phyloP scores from a whole-genome alignment of 73 alveolate species.

The Diophrys appendiculata region DNA sequence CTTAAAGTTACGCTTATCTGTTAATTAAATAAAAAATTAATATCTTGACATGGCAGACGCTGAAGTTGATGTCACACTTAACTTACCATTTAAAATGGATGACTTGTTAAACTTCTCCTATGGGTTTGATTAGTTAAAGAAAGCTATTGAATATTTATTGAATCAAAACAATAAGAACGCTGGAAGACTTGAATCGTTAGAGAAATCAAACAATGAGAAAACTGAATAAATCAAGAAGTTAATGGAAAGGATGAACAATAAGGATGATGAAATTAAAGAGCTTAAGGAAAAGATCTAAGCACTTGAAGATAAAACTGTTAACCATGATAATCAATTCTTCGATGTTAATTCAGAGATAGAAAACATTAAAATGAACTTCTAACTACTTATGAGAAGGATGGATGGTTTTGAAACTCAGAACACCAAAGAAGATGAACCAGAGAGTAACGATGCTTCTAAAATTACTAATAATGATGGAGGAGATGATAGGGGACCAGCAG shows the following conservation, averaged over 20 bases:
- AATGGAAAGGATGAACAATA: slow-evolving; percentile 6
- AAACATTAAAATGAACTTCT: not conserved
- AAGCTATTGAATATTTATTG: slow-evolving; percentile 16
- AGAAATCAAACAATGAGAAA: not conserved
- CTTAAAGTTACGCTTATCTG: no score
- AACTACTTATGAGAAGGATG: not conserved
- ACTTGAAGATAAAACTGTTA: not conserved
- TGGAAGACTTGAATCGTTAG: not conserved
- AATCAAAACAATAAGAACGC: slow-evolving; percentile 3
- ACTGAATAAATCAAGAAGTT: slow-evolving; percentile 1
- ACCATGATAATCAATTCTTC: slow-evolving; percentile 5
- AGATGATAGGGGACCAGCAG: not conserved
- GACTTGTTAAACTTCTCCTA: slow-evolving; percentile 22
- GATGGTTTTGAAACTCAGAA: not conserved
- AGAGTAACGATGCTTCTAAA: not conserved
- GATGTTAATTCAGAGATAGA: slow-evolving; percentile 1
- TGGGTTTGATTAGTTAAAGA: slow-evolving; percentile 19
- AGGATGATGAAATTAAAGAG: slow-evolving; percentile 22
- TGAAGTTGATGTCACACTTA: not conserved
- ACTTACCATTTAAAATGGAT: slow-evolving; percentile 9
- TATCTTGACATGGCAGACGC: no score
- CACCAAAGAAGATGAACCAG: not conserved
- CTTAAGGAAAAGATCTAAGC: slow-evolving; percentile 2
- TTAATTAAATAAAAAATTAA: no score
- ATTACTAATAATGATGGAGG: not conserved